phyloP scores from a whole-genome alignment of 192 early-diverging fungal species.

The Gonapodya prolifera region DNA sequence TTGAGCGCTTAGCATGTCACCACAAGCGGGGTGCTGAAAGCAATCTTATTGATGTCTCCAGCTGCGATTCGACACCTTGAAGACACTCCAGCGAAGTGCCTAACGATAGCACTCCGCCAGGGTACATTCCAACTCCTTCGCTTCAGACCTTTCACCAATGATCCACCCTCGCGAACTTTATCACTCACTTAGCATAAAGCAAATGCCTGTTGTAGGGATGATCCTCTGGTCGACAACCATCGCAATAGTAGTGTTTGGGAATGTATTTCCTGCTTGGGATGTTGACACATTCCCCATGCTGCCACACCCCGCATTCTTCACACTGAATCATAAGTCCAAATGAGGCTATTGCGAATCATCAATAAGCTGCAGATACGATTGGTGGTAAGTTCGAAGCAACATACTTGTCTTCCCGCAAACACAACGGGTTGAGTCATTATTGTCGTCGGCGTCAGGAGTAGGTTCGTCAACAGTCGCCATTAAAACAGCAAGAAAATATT shows the following conservation, averaged over 20 bases:
- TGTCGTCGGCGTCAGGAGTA: constrained; percentile 16
- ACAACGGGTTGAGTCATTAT: constrained; percentile 31
- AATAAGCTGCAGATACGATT: neutral
- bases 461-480: too few relatives aligned
- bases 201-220: constrained; percentile 44
- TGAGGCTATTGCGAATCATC: constrained; percentile 11
- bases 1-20: too few relatives aligned
- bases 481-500: too few relatives aligned
- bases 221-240: constrained; percentile 71
- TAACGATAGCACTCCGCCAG: neutral
- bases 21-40: neutral
- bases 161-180: constrained; percentile 15
- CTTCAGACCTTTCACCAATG: constrained; percentile 5
- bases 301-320: constrained; percentile 86
- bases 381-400: constrained; percentile 23
- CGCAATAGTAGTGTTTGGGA: constrained; percentile 87
- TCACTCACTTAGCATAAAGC: constrained; percentile 7
- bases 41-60: neutral
- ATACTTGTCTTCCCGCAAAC: constrained; percentile 36
- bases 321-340: constrained; percentile 76
- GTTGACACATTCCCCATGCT: constrained; percentile 86
- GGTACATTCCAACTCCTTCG: neutral
- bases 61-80: constrained; percentile 23
- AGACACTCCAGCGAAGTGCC: neutral
- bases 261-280: constrained; percentile 57